Base-by-base conservation (phyloP, 2,329 filamentous ascomycete species). In the Penicillium sumatraense region DNA sequence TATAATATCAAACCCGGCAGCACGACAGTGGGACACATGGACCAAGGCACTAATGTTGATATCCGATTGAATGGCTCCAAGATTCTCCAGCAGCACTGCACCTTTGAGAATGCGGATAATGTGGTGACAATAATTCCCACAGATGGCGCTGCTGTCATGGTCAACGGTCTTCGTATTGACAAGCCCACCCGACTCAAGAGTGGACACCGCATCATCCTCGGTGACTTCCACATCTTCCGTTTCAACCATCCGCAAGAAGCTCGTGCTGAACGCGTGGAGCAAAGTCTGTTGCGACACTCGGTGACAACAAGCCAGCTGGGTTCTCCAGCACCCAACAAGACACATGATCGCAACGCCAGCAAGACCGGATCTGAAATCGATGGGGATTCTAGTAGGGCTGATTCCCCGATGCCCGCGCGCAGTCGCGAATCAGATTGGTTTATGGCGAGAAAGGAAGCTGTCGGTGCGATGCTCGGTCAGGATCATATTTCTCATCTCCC, bases 161-260 rank as follows among this genome's bases (percentile, higher is more conserved):
- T 99, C 49, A 99, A 99, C 68, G 95, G 95, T 54, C 85, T 93
- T 61, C 89, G 93, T 16, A 90, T 98, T 51, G 86, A 92, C 51
- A 92, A 93, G 67, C 88, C 93, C 1, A 92, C 89, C 62, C 86
- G 92, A 61, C 81, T 99, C 40, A 89, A 93, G 69, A 97, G 93
- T 67, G 95, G 95, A 5, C 96, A 93, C 72, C 89, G 95, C 58
- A 90, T 99, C 51, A 99, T 99, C 59, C 81, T 99, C 9, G 95
- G 95, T 36, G 95, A 99, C 74, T 99, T 99, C 66, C 95, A 99
- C 73, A 99, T 99, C 58, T 98, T 99, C 77, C 84, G 95, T 53
- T 99, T 99, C 80, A 99, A 98, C 68, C 93, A 99, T 70, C 95
- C 95, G 0, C 89, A 96, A 81, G 95, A 99, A 77, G 95, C 95